phyloP scores from a whole-genome alignment of 352 stramenopile genomes.

The Globisporangium spiculum region DNA sequence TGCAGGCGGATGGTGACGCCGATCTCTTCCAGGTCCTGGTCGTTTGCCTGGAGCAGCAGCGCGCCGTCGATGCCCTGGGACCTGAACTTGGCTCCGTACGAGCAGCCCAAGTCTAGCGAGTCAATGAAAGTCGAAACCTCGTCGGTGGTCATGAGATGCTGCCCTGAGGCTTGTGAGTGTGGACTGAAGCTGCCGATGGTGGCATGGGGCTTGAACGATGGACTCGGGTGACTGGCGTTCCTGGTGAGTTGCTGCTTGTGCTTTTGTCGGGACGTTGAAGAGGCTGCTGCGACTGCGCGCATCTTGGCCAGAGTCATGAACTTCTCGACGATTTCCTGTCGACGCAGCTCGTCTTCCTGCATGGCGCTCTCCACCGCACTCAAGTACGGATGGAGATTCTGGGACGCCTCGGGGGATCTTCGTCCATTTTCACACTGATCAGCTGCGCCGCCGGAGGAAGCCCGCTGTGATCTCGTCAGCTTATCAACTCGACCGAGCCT shows the following conservation, averaged over 20 bases:
- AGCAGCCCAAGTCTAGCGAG: slow-evolving; percentile 37
- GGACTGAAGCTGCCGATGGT: background rate
- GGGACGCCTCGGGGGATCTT: slow-evolving; percentile 2
- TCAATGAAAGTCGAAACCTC: slow-evolving; percentile 56
- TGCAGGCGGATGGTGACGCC: slow-evolving; percentile 66
- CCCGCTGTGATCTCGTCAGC: background rate
- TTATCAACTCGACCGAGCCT: background rate
- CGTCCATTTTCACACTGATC: background rate
- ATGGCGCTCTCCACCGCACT: slow-evolving; percentile 32
- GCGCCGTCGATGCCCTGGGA: slow-evolving; percentile 60
- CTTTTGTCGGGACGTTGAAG: slow-evolving; percentile 19
- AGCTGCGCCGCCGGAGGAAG: background rate
- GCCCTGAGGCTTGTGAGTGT: background rate
- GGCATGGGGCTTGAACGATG: background rate
- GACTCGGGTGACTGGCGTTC: background rate
- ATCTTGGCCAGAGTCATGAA: slow-evolving; percentile 27
- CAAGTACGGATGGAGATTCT: slow-evolving; percentile 12
- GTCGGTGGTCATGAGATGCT: slow-evolving; percentile 32
- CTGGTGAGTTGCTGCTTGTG: slow-evolving; percentile 9
- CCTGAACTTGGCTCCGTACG: slow-evolving; percentile 33
- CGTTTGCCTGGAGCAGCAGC: slow-evolving; percentile 50
- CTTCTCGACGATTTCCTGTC: slow-evolving; percentile 53
- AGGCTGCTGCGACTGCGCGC: background rate
- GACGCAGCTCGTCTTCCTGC: slow-evolving; percentile 52
- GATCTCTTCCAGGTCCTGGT: slow-evolving; percentile 64